Evolutionary conservation across 2,329 filamentous ascomycete genomes (phyloP), one percentile per base, ranked within the genome.

Genomic region (Emmonsia crescens): DNA sequence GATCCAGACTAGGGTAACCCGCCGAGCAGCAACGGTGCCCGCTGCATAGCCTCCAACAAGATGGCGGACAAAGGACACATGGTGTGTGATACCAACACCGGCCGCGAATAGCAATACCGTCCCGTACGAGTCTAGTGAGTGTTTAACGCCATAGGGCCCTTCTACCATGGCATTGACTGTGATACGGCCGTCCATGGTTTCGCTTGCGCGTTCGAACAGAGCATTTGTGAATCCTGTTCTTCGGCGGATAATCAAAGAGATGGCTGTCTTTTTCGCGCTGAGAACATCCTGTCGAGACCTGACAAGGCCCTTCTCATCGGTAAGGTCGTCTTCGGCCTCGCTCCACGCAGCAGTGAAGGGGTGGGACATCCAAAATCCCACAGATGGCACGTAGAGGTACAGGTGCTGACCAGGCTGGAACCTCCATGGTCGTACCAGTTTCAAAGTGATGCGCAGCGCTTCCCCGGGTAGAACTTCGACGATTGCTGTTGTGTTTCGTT

Each of bases 51-150:
- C 88, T 60, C 85, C 77, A 62, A 93, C 82, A 4, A 93, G 79
- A 59, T 94, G 87, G 61, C 86, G 87, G 9, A 96, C 83, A 73
- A 95, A 96, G 40, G 91, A 89, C 36, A 97, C 84, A 73, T 96
- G 91, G 74, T 97, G 93, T 0, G 93, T 96, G 76, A 99, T 97
- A 64, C 94, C 94, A 5, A 94, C 91, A 62, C 93, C 90, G 61
- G 91, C 92, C 14, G 93, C 92, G 71, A 96, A 91, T 61, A 99
- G 86, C 65, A 99, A 84, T 52, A 87, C 86, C 51, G 95, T 94
- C 46, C 94, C 93, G 75, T 96, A 97, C 8, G 92, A 96, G 74
- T 91, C 87, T 66, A 97, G 86, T 64, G 85, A 86, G 75, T 96
- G 88, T 71, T 91, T 87, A 49, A 87, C 87, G 4, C 85, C 87